These are phyloP conservation scores for Pisolithus marmoratus DNA, from an alignment of 768 basidiomycete species.

Conservation along the genomic window DNA sequence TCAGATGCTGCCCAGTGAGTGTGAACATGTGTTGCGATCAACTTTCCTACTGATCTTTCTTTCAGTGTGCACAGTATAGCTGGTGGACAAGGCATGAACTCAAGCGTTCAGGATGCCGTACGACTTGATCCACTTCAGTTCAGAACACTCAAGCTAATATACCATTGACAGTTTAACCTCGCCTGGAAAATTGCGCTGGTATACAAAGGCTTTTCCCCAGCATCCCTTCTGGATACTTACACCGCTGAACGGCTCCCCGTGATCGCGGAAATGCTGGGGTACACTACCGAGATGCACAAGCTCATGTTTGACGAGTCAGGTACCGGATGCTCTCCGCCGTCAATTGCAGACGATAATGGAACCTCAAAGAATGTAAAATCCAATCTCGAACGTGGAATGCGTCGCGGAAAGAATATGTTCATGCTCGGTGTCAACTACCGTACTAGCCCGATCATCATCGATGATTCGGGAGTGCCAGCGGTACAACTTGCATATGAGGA, in stretches of 20 bases:
- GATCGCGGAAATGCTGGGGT: slow-evolving; percentile 34
- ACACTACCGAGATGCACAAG: slow-evolving; percentile 18
- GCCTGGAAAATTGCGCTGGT: slow-evolving; percentile 39
- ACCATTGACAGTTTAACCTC: slow-evolving; percentile 29
- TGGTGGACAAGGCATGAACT: too few species aligned
- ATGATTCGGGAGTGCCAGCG: slow-evolving; percentile 1
- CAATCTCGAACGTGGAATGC: not conserved
- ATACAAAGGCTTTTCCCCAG: not conserved
- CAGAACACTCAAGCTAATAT: not conserved
- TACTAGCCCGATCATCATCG: slow-evolving; percentile 17
- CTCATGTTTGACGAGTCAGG: not conserved
- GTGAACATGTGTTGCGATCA: not conserved
- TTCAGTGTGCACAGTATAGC: too few species aligned
- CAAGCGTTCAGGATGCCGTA: too few species aligned
- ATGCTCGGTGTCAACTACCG: slow-evolving; percentile 25
- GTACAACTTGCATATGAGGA: not conserved
- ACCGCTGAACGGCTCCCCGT: slow-evolving; percentile 36
- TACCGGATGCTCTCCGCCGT: not conserved
- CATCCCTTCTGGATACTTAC: slow-evolving; percentile 33
- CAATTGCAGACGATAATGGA: not conserved
- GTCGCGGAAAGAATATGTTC: slow-evolving; percentile 3
- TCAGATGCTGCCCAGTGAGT: slow-evolving; percentile 43
- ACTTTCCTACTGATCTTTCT: too few species aligned
- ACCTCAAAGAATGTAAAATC: not conserved
- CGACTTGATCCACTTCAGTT: too few species aligned